Conservation (phyloP, 371 early-diverging fungal species). For the Paraphysoderma sedebokerense region DNA sequence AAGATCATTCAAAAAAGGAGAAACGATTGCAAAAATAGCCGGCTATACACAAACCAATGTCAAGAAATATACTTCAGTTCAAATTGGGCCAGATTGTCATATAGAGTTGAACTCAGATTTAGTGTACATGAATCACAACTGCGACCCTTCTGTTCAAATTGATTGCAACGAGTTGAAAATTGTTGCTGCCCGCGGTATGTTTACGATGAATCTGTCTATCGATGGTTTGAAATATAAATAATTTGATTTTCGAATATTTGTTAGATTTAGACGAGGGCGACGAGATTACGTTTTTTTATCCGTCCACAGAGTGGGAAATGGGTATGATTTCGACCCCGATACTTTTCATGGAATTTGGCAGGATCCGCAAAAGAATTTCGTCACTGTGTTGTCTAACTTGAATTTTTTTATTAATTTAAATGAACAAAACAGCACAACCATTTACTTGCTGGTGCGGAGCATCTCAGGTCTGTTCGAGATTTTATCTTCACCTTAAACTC, state of each 20-base stretch:
- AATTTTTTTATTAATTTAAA: conserved; percentile 10
- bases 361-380: too few species aligned
- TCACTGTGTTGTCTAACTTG: background rate
- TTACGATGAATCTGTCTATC: background rate
- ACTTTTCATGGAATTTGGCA: too few species aligned
- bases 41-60: conserved; percentile 31
- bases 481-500: background rate
- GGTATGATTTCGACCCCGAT: too few species aligned
- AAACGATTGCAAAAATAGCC: conserved; percentile 28
- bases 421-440: too few species aligned
- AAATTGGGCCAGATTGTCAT: conserved; percentile 35
- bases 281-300: conserved; percentile 65
- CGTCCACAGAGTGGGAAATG: conserved; percentile 75
- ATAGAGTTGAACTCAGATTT: conserved; percentile 52
- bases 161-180: conserved; percentile 31
- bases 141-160: conserved; percentile 36
- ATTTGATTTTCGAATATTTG: conserved; percentile 1
- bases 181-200: conserved; percentile 18
- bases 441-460: conserved; percentile 70
- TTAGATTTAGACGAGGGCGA: conserved; percentile 19
- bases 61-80: conserved; percentile 45
- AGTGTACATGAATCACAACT: conserved; percentile 26
- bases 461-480: conserved; percentile 1
- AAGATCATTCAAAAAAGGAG: conserved; percentile 27
- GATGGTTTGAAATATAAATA: conserved; percentile 20